Base-by-base conservation (phyloP, 225 moss, liverwort and hornwort species). In the Sphagnum contortum region DNA sequence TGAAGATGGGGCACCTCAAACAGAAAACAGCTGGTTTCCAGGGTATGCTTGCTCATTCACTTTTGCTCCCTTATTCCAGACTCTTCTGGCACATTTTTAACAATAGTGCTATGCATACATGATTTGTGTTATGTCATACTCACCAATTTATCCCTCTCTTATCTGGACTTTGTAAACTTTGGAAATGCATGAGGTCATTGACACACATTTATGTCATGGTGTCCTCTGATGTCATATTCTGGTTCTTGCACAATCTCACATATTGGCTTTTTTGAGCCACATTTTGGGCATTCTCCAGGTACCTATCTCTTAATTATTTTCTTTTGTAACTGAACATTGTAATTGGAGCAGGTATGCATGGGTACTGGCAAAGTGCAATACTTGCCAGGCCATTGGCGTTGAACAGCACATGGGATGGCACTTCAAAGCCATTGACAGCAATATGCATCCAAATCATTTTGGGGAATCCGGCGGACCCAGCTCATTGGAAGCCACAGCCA, bases 391-490 rank as follows among this genome's bases (percentile, higher is more conserved):
- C 65, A 67, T 12, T 48, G 50, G 74, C 7, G 69, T 47, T 75
- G 87, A 93, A 69, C 76, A 85, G 68, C 92, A 98, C 67, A 93
- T 98, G 96, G 96, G 96, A 12, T 98, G 96, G 96, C 87, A 78
- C 12, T 98, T 90, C 71, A 82, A 78, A 61, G 89, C 96, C 10
- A 92, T 98, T 9, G 78, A 86, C 57, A 71, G 80, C 14, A 85
- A 72, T 6, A 85, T 87, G 48, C 90, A 83, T 46, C 96, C 96
- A 83, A 77, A 69, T 81, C 89, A n/a, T 98, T 98, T 60, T 98
- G 93, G 92, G 96, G 96, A 50, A 87, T 98, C 49, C 81, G 96
- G 54, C 75, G 96, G 69, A 89, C 92, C 4, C 96, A 98, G 73
- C 78, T 98, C 55, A 75, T 78, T 49, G 77, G 80, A 54, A 76